A percentile compares a stretch with the other conserved stretches of the same genome.
Evolutionary conservation across 208 protist genomes (phyloP).

Genomic region (Trypanosoma vivax): DNA sequence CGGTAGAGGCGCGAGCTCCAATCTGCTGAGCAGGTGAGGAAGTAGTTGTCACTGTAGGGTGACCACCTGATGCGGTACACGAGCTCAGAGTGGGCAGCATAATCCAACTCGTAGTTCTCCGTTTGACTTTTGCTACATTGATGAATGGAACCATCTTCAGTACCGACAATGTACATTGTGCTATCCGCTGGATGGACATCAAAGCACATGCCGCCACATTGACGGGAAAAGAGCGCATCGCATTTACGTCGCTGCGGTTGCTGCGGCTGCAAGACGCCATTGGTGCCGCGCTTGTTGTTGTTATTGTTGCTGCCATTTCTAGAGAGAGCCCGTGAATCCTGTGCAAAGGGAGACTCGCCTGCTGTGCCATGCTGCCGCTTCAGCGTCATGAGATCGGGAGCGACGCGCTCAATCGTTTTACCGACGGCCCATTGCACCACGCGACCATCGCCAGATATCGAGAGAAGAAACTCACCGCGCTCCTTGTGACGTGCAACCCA

Average conservation of each 20-base stretch:
- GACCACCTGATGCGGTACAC: slow-evolving; percentile 93
- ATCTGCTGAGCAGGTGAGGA: slow-evolving; percentile 94
- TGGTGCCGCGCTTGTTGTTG: not conserved
- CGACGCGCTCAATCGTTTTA: slow-evolving; percentile 87
- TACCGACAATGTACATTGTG: slow-evolving; percentile 92
- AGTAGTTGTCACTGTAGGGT: slow-evolving; percentile 85
- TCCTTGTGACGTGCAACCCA: slow-evolving; percentile 90
- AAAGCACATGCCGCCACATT: slow-evolving; percentile 91
- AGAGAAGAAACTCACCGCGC: slow-evolving; percentile 90
- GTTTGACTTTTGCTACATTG: slow-evolving; percentile 95
- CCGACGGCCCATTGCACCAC: slow-evolving; percentile 94
- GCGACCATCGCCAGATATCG: slow-evolving; percentile 93
- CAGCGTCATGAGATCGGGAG: slow-evolving; percentile 90
- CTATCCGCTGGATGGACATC: slow-evolving; percentile 87
- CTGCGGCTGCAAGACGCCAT: not conserved
- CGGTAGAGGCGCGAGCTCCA: slow-evolving; percentile 94
- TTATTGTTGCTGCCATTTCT: slow-evolving; percentile 4
- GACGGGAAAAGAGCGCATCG: slow-evolving; percentile 89
- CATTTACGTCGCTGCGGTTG: slow-evolving; percentile 19
- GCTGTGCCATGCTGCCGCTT: slow-evolving; percentile 76
- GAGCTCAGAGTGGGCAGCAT: slow-evolving; percentile 88
- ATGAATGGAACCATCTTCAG: slow-evolving; percentile 93
- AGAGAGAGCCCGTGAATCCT: slow-evolving; percentile 14
- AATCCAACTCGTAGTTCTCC: slow-evolving; percentile 93
- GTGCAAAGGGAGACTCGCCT: slow-evolving; percentile 64